Percentiles rank a stretch among this genome's conserved stretches.
These are phyloP conservation scores for Fusarium setosum DNA, from an alignment of 2,329 filamentous ascomycete genomes.

Conservation along the genomic window DNA sequence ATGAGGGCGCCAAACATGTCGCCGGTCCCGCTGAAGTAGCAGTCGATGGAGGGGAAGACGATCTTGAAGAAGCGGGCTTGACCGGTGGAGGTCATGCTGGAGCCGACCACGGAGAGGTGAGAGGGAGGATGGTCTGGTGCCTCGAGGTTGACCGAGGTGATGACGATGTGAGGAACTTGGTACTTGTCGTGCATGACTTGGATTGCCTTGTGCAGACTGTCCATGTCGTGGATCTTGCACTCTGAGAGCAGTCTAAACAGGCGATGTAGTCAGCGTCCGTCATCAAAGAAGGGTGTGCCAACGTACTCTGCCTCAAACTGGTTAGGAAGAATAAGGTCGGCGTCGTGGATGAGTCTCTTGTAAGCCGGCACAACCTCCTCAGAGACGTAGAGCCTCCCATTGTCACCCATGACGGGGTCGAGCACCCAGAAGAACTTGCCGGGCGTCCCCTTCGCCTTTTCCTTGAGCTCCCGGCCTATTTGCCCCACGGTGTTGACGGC, in stretches of 20 bases:
- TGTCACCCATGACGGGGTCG: conserved; percentile 98
- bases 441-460: conserved; percentile 69
- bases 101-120: conserved; percentile 80
- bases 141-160: conserved; percentile 85
- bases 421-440: conserved; percentile 96
- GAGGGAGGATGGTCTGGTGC: conserved; percentile 60
- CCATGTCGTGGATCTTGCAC: conserved; percentile 82
- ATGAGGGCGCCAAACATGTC: conserved; percentile 98
- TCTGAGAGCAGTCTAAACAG: conserved; percentile 86
- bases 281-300: neutral
- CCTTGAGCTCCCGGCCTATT: conserved; percentile 84
- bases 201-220: conserved; percentile 79
- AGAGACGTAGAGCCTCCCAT: conserved; percentile 90
- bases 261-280: conserved; percentile 2
- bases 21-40: conserved; percentile 95
- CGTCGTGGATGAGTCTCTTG: conserved; percentile 80
- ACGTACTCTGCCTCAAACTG: conserved; percentile 96
- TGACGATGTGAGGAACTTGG: conserved; percentile 86
- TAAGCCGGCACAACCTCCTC: conserved; percentile 94
- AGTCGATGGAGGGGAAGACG: conserved; percentile 86
- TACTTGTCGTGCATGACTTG: conserved; percentile 80
- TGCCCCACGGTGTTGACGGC: conserved; percentile 85
- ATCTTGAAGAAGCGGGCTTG: conserved; percentile 88
- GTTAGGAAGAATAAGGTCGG: conserved; percentile 94
- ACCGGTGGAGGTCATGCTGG: conserved; percentile 72